phyloP scores from a whole-genome alignment of 139 green algal genomes.

The Parachlorella kessleri region DNA sequence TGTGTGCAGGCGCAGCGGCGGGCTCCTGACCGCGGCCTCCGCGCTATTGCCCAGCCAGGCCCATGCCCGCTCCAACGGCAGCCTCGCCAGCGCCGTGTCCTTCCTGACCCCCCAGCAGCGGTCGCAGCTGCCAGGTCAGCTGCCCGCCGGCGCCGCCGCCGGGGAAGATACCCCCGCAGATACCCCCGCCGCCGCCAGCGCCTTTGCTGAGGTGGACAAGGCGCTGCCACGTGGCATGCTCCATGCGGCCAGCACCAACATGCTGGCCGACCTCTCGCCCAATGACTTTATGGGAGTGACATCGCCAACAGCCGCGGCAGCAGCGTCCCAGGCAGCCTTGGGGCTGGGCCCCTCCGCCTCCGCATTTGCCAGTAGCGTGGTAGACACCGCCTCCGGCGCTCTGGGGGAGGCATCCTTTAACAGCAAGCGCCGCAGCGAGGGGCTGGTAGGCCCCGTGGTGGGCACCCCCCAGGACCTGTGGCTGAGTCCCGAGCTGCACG shows the following conservation, averaged over 20 bases:
- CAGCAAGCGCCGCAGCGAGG: too few species aligned
- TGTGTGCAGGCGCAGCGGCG: background rate
- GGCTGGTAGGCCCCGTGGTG: background rate
- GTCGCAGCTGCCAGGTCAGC: background rate
- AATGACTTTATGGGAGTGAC: background rate
- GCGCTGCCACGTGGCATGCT: background rate
- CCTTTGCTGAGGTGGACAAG: background rate
- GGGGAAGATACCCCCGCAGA: too few species aligned
- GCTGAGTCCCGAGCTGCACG: slow-evolving; percentile 39
- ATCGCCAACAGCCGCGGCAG: background rate
- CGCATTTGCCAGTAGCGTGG: background rate
- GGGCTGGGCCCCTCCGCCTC: background rate
- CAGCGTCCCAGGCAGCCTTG: background rate
- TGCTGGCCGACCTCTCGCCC: background rate
- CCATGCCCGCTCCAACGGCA: too few species aligned
- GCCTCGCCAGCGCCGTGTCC: too few species aligned
- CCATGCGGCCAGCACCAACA: background rate
- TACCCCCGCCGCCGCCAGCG: background rate
- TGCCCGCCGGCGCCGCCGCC: too few species aligned
- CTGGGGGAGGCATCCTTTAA: background rate
- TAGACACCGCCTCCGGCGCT: background rate
- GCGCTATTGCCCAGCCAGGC: too few species aligned
- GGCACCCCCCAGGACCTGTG: slow-evolving; percentile 1
- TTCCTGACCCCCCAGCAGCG: background rate
- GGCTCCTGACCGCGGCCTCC: background rate